Percentiles rank a stretch among this genome's conserved stretches.
These are phyloP conservation scores for Tremellales sp. DNA, from an alignment of 1,284 basidiomycete species.

Conservation along the genomic window DNA sequence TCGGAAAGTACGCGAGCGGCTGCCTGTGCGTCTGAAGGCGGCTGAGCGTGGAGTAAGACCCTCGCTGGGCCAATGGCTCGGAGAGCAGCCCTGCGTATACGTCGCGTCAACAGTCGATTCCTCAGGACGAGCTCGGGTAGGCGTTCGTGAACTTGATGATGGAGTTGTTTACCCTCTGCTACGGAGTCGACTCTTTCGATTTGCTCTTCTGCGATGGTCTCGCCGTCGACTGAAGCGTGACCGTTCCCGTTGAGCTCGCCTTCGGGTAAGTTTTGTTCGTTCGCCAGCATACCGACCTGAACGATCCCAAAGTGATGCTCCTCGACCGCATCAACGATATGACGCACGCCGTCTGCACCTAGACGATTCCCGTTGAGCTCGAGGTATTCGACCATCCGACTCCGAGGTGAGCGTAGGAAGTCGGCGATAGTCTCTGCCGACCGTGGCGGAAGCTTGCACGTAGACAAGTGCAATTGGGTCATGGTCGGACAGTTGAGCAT, in stretches of 20 bases:
- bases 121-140: constrained; percentile 26
- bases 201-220: constrained; percentile 3
- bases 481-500: constrained; percentile 24
- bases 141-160: constrained; percentile 6
- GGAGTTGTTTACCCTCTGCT: not conserved
- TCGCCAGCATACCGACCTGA: constrained; percentile 33
- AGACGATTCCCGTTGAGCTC: constrained; percentile 41
- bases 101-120: constrained; percentile 30
- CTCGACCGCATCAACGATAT: constrained; percentile 37
- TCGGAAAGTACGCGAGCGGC: constrained; percentile 22
- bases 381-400: constrained; percentile 24
- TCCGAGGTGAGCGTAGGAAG: constrained; percentile 22
- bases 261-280: constrained; percentile 3
- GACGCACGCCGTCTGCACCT: constrained; percentile 22
- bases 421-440: constrained; percentile 14
- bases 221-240: too few species aligned
- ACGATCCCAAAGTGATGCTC: constrained; percentile 25
- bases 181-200: not conserved
- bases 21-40: constrained; percentile 13
- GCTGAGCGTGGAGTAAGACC: constrained; percentile 35
- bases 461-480: constrained; percentile 33
- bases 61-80: constrained; percentile 23
- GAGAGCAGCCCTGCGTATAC: constrained; percentile 26
- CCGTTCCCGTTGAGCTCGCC: constrained; percentile 1
- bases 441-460: constrained; percentile 21